Percentiles rank a stretch among this genome's conserved stretches.
Conservation (phyloP, 176 grass and related monocot genomes). For the Avena insularis region DNA sequence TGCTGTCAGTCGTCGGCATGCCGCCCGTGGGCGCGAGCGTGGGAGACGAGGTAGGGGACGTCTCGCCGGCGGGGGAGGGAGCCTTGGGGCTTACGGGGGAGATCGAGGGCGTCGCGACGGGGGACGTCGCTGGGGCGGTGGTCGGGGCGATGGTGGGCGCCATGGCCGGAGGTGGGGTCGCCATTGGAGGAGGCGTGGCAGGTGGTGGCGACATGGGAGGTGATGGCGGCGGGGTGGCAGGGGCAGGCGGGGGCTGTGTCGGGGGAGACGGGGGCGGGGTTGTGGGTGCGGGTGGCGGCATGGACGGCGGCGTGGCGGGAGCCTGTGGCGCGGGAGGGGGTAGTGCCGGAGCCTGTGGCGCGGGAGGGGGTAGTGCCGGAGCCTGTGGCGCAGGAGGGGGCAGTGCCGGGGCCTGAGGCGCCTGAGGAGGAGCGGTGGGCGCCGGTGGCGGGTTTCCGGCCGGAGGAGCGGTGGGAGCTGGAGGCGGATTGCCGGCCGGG, state of each 20-base stretch:
- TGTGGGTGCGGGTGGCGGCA: slow-evolving; percentile 14
- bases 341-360: slow-evolving; percentile 11
- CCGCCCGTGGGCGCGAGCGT: slow-evolving; percentile 31
- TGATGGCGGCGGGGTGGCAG: slow-evolving; percentile 46
- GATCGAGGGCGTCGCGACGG: slow-evolving; percentile 25
- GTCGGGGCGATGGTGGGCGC: slow-evolving; percentile 32
- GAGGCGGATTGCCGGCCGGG: slow-evolving; percentile 45
- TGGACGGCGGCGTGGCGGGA: not conserved
- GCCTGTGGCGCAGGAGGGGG: slow-evolving; percentile 43
- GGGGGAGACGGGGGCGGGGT: slow-evolving; percentile 38
- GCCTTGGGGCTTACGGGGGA: slow-evolving; percentile 56
- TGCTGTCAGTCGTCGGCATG: slow-evolving; percentile 17
- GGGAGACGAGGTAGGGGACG: slow-evolving; percentile 27
- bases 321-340: slow-evolving; percentile 2
- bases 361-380: slow-evolving; percentile 30
- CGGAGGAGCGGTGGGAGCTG: slow-evolving; percentile 43
- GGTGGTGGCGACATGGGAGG: slow-evolving; percentile 53
- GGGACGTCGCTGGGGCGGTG: slow-evolving; percentile 42
- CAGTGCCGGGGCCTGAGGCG: slow-evolving; percentile 38
- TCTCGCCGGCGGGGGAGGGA: not conserved
- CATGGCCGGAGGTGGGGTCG: slow-evolving; percentile 40
- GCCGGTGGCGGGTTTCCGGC: slow-evolving; percentile 46
- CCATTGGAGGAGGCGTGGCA: slow-evolving; percentile 46
- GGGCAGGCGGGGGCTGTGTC: slow-evolving; percentile 22
- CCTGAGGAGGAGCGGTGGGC: slow-evolving; percentile 41